These are phyloP conservation scores for Strigomonas oncopelti DNA, from an alignment of 208 protist genomes.

Conservation along the genomic window DNA sequence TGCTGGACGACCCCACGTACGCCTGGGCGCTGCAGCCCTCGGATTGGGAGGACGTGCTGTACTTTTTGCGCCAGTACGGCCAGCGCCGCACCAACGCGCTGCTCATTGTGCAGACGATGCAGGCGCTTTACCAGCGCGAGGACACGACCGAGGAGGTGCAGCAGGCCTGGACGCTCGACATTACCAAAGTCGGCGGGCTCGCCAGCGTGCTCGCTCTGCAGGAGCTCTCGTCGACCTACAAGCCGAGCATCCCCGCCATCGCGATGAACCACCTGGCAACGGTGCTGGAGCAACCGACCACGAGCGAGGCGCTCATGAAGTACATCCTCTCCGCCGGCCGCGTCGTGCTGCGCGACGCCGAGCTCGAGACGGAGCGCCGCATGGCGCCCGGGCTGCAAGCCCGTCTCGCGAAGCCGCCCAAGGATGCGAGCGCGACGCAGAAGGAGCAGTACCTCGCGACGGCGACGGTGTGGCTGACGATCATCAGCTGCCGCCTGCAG, in stretches of 20 bases:
- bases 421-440: constrained; percentile 65
- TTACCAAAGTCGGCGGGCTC: constrained; percentile 55
- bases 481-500: constrained; percentile 84
- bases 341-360: constrained; percentile 58
- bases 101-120: constrained; percentile 58
- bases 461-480: constrained; percentile 84
- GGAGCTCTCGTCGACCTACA: constrained; percentile 55
- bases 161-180: constrained; percentile 51
- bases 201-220: constrained; percentile 58
- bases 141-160: constrained; percentile 52
- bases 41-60: constrained; percentile 81
- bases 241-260: constrained; percentile 40
- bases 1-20: constrained; percentile 36
- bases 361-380: constrained; percentile 42
- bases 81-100: constrained; percentile 44
- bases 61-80: constrained; percentile 73
- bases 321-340: constrained; percentile 66
- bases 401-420: constrained; percentile 78
- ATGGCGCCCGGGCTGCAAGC: constrained; percentile 66
- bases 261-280: constrained; percentile 72
- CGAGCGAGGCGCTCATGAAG: constrained; percentile 59
- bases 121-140: constrained; percentile 48
- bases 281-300: constrained; percentile 59
- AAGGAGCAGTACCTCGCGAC: constrained; percentile 87
- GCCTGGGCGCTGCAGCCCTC: constrained; percentile 44